A percentile compares a stretch with the other conserved stretches of the same genome.
phyloP scores from a whole-genome alignment of 805 yeast genomes.

The Lipomyces chichibuensis region DNA sequence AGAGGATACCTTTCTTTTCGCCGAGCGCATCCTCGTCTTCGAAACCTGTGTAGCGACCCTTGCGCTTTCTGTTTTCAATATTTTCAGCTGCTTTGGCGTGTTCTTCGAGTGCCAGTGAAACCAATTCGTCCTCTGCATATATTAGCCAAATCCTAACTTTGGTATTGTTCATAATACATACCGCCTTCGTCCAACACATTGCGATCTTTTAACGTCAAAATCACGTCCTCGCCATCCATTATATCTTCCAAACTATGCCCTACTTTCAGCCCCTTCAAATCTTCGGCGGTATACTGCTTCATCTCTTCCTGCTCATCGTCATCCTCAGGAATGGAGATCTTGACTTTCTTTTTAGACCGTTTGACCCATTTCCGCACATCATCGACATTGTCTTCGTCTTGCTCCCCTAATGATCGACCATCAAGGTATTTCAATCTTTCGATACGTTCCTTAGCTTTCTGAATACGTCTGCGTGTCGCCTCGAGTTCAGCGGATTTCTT shows the following conservation, averaged over 20 bases:
- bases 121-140: constrained; percentile 45
- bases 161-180: constrained; percentile 42
- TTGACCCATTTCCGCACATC: constrained; percentile 50
- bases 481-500: constrained; percentile 41
- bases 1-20: constrained; percentile 28
- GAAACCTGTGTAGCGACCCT: constrained; percentile 32
- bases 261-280: constrained; percentile 48
- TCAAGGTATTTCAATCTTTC: constrained; percentile 36
- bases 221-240: constrained; percentile 47
- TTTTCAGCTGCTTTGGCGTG: constrained; percentile 41
- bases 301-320: constrained; percentile 12
- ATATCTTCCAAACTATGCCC: constrained; percentile 54
- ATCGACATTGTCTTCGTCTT: constrained; percentile 40
- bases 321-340: constrained; percentile 18
- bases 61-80: constrained; percentile 32
- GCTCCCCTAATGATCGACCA: constrained; percentile 40
- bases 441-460: constrained; percentile 38
- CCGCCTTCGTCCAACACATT: constrained; percentile 44
- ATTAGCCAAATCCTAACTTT: not conserved
- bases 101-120: constrained; percentile 49
- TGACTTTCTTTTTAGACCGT: constrained; percentile 37
- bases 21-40: constrained; percentile 40
- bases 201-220: constrained; percentile 63
- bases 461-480: constrained; percentile 35
- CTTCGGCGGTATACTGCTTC: constrained; percentile 40